A percentile compares a stretch with the other conserved stretches of the same genome.
These are phyloP conservation scores for Funneliformis caledonium DNA, from an alignment of 371 early-diverging fungal species.

Conservation along the genomic window DNA sequence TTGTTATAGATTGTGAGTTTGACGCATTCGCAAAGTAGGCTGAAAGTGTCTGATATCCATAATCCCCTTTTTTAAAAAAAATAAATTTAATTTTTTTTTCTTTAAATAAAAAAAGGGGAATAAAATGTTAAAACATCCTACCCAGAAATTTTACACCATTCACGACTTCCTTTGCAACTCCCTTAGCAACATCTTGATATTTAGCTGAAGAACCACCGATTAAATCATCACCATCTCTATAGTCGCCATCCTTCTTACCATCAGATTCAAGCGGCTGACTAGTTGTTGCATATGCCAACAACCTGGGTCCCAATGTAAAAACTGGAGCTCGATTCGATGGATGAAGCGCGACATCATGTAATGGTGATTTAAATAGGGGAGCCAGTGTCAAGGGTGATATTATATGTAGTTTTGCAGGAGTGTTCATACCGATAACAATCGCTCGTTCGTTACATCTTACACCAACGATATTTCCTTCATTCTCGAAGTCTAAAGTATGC, in stretches of 20 bases:
- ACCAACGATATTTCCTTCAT: slow-evolving; percentile 26
- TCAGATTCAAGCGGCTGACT: slow-evolving; percentile 44
- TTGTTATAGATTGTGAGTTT: slow-evolving; percentile 1
- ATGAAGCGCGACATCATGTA: slow-evolving; percentile 58
- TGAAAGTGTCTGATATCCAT: slow-evolving; percentile 55
- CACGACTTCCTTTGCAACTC: slow-evolving; percentile 72
- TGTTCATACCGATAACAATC: slow-evolving; percentile 47
- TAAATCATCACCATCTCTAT: slow-evolving; percentile 39
- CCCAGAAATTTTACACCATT: slow-evolving; percentile 72
- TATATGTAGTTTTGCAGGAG: slow-evolving; percentile 52
- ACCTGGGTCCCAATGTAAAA: slow-evolving; percentile 64
- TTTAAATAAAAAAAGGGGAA: not conserved
- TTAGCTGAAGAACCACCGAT: slow-evolving; percentile 41
- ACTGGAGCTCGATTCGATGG: slow-evolving; percentile 50
- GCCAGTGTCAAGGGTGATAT: slow-evolving; percentile 49
- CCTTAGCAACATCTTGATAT: slow-evolving; percentile 54
- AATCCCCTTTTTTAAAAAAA: slow-evolving; percentile 33
- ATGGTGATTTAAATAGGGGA: slow-evolving; percentile 42
- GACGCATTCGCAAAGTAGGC: slow-evolving; percentile 50
- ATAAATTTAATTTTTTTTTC: not conserved
- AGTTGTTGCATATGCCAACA: slow-evolving; percentile 68
- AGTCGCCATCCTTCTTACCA: slow-evolving; percentile 37
- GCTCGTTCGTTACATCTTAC: slow-evolving; percentile 40
- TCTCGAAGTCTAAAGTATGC: slow-evolving; percentile 24
- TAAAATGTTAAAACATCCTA: slow-evolving; percentile 41